Percentiles rank a stretch among this genome's conserved stretches.
These are phyloP conservation scores for Epichloe festucae DNA, from an alignment of 2,329 filamentous ascomycete species.

Conservation along the genomic window DNA sequence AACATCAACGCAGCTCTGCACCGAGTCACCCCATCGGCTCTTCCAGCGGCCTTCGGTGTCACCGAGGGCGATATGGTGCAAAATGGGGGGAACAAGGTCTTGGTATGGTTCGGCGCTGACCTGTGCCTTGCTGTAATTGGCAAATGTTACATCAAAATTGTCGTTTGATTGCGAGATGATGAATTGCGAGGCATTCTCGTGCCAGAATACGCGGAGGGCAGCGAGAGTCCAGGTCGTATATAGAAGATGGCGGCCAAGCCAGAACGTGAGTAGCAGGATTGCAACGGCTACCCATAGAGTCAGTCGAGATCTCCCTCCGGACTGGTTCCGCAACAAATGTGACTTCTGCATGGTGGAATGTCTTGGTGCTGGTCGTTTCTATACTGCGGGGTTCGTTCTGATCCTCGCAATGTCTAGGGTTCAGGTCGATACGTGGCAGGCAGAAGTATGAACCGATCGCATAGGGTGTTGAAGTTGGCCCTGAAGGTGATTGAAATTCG, in stretches of 20 bases:
- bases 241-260: conserved; percentile 10
- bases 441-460: not conserved
- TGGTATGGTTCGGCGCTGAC: conserved; percentile 15
- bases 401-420: not conserved
- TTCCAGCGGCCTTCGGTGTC: conserved; percentile 10
- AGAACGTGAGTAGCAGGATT: conserved; percentile 5
- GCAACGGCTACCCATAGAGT: conserved; percentile 5
- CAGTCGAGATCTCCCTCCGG: conserved; percentile 2
- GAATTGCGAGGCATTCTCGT: conserved; percentile 12
- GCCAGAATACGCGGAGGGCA: conserved; percentile 16
- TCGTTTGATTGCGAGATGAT: conserved; percentile 16
- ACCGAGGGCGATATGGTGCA: conserved; percentile 23
- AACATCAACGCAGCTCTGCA: conserved; percentile 20
- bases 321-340: conserved; percentile 1
- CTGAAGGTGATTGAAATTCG: not conserved
- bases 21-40: conserved; percentile 16
- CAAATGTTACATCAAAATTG: conserved; percentile 21
- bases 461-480: not conserved
- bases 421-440: not conserved
- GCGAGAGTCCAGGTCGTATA: conserved; percentile 17
- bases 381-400: not conserved
- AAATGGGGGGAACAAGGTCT: conserved; percentile 20
- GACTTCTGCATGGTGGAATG: conserved; percentile 5
- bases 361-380: not conserved
- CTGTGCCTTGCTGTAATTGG: conserved; percentile 17